Conservation (phyloP, 2,329 filamentous ascomycete genomes). For the Teratosphaeria destructans region DNA sequence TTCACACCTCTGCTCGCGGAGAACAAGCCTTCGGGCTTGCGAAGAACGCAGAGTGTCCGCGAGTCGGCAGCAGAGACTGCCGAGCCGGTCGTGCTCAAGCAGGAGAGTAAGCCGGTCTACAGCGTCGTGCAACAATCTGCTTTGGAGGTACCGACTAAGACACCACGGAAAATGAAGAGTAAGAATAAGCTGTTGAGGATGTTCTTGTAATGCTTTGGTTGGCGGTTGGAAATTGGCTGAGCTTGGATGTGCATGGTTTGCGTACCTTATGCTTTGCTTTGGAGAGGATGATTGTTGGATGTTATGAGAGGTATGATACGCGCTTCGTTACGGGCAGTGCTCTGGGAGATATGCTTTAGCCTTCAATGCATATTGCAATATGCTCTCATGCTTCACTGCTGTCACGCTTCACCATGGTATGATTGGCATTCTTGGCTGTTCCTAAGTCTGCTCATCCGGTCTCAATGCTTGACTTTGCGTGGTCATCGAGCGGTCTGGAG, state of each 20-base stretch:
- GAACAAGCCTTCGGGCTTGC: conserved; percentile 13
- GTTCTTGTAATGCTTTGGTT: conserved; percentile 7
- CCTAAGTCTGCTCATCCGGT: no score
- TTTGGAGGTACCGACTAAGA: conserved; percentile 8
- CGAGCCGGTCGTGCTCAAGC: not conserved
- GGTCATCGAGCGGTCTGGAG: no score
- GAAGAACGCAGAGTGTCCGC: conserved; percentile 22
- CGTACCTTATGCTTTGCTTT: not conserved
- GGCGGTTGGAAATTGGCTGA: not conserved
- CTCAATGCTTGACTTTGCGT: no score
- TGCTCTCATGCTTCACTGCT: not conserved
- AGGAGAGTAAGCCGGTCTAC: conserved; percentile 8
- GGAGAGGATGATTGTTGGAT: not conserved
- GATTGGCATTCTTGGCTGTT: not conserved
- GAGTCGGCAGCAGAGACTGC: conserved; percentile 8
- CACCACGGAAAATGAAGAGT: conserved; percentile 17
- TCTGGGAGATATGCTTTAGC: not conserved
- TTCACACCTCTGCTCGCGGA: conserved; percentile 21
- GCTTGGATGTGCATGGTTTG: not conserved
- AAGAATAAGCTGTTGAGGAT: conserved; percentile 14
- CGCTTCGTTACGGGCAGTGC: not conserved
- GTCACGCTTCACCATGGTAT: not conserved
- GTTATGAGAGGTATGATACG: not conserved
- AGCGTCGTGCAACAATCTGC: conserved; percentile 13
- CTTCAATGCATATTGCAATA: not conserved